Conservation (phyloP, 176 grass and related monocot genomes). For the Phoenix roebelenii region DNA sequence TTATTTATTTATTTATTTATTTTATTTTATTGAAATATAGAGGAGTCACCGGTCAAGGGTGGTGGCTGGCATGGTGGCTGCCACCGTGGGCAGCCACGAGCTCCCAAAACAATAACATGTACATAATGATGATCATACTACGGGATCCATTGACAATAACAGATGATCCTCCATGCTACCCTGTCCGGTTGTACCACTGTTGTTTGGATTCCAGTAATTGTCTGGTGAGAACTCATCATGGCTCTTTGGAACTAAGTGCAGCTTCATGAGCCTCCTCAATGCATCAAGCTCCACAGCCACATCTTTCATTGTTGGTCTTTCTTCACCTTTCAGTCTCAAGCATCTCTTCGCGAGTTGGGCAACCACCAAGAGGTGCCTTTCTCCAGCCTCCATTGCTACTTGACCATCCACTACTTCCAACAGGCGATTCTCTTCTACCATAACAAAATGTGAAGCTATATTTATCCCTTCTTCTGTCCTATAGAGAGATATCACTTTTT, state of each 20-base stretch:
- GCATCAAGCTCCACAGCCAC: not conserved
- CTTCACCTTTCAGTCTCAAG: slow-evolving; percentile 4
- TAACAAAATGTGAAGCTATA: slow-evolving; percentile 2
- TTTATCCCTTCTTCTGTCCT: not conserved
- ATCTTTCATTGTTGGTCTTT: slow-evolving; percentile 16
- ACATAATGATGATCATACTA: too few species aligned
- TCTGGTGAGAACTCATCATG: too few species aligned
- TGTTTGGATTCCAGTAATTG: too few species aligned
- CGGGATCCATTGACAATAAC: too few species aligned
- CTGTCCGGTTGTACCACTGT: too few species aligned
- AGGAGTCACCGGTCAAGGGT: too few species aligned
- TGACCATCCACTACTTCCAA: not conserved
- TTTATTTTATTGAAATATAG: too few species aligned
- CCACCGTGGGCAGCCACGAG: too few species aligned
- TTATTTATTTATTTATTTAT: too few species aligned
- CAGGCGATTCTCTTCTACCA: not conserved
- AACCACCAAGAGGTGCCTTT: not conserved
- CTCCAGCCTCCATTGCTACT: slow-evolving; percentile 1
- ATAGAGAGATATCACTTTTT: not conserved
- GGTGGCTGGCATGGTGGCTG: too few species aligned
- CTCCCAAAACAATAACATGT: too few species aligned
- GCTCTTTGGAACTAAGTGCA: not conserved
- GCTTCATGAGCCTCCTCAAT: slow-evolving; percentile 1
- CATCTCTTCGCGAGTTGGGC: slow-evolving; percentile 10
- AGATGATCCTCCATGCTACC: too few species aligned